Evolutionary conservation across 176 grass and related monocot genomes (phyloP).

Genomic region (Phoenix dactylifera): DNA sequence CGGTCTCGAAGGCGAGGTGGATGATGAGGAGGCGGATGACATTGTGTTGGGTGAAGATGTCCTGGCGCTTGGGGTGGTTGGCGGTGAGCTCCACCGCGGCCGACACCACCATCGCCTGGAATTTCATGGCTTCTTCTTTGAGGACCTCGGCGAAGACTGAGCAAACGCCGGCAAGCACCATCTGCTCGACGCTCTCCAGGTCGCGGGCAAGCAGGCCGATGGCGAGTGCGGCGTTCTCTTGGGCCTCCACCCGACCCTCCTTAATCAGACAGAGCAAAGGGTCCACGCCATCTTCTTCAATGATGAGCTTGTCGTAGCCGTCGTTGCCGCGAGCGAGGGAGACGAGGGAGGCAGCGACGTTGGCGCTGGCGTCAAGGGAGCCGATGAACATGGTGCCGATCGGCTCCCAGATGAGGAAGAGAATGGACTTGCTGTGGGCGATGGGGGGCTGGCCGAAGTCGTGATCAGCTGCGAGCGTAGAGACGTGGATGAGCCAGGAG

Average conservation of each 20-base stretch:
- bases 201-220: too few relatives aligned
- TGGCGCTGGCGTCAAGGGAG: too few relatives aligned
- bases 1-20: conserved; percentile 37
- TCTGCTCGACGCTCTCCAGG: conserved; percentile 56
- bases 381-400: too few relatives aligned
- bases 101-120: conserved; percentile 84
- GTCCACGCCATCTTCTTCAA: conserved; percentile 79
- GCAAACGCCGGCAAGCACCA: too few relatives aligned
- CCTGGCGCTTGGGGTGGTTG: conserved; percentile 68
- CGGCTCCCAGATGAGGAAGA: neutral
- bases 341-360: too few relatives aligned
- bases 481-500: too few relatives aligned
- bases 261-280: conserved; percentile 47
- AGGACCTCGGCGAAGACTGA: too few relatives aligned
- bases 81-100: conserved; percentile 72
- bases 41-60: conserved; percentile 67
- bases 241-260: conserved; percentile 51
- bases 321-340: neutral
- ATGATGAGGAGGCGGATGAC: conserved; percentile 61
- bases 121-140: conserved; percentile 66
- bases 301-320: conserved; percentile 82
- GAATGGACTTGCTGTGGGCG: conserved; percentile 33
- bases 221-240: conserved; percentile 74
- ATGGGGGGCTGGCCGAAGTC: conserved; percentile 17
- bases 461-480: too few relatives aligned